Evolutionary conservation across 1,284 basidiomycete genomes (phyloP).

Genomic region (Trichosporon ovoides): DNA sequence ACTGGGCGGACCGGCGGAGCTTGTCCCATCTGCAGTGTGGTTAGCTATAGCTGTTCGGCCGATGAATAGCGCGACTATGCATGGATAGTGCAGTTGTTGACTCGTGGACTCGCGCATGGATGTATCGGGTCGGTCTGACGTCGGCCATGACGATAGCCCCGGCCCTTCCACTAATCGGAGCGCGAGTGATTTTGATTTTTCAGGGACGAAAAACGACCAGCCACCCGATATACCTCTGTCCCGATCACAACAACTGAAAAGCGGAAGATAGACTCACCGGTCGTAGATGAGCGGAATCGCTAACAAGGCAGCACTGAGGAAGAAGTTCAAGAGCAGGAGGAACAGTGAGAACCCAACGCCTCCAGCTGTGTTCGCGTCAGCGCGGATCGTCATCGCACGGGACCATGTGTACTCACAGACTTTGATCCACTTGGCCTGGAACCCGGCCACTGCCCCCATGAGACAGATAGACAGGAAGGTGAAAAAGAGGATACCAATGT

Average conservation of each 20-base stretch:
- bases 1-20: slow-evolving; percentile 65
- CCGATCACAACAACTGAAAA: background rate
- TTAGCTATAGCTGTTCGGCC: background rate
- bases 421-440: slow-evolving; percentile 75
- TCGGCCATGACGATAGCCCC: background rate
- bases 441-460: slow-evolving; percentile 75
- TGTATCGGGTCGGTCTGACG: background rate
- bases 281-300: slow-evolving; percentile 75
- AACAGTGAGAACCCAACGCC: slow-evolving; percentile 80
- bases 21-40: slow-evolving; percentile 56
- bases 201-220: slow-evolving; percentile 3
- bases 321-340: slow-evolving; percentile 66
- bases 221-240: background rate
- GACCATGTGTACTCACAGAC: slow-evolving; percentile 64
- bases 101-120: too few species aligned
- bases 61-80: background rate
- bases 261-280: slow-evolving; percentile 52
- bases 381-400: too few species aligned
- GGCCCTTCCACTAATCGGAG: background rate
- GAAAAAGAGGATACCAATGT: slow-evolving; percentile 58
- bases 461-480: slow-evolving; percentile 82
- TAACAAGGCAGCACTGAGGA: slow-evolving; percentile 66
- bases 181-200: slow-evolving; percentile 4
- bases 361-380: slow-evolving; percentile 57
- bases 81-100: background rate